Evolutionary conservation across 495 filamentous ascomycete species (phyloP), one percentile per base, ranked within the genome.

Genomic region (Melanomma pulvis-pyrius): DNA sequence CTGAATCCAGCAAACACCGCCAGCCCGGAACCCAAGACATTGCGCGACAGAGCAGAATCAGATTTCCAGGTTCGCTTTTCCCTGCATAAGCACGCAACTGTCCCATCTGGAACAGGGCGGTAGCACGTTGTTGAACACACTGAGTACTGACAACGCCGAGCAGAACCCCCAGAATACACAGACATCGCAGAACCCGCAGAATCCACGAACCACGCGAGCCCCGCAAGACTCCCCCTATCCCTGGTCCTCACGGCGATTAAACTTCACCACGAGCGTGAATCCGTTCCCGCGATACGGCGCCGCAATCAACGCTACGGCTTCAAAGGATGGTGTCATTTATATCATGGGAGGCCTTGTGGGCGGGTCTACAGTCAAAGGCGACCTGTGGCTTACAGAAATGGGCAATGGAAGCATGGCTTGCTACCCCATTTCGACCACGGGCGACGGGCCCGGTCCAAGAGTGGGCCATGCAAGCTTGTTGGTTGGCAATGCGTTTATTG

Each of bases 401-500:
- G 92, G 89, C 44, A 82, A 81, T 25, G 86, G 86, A n/a, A 91
- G 84, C 68, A 84, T 98, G 78, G 86, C 91, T 5, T 97, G 96
- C 74, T 94, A 94, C 74, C 93, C 92, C 24, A 87, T 99, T 49
- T 85, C 87, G 7, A 97, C 96, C 0, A 94, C 90, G 1, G 89
- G 91, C 22, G 94, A 99, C 74, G 93, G 96, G 0, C 96, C 96
- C 0, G 94, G 96, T 5, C 93, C 96, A 2, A 85, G 96, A 79
- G 96, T 99, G 36, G 96, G 96, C 12, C 96, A 99, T 81, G 84
- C 94, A 5, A 92, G 92, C 80, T 82, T 99, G 74, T 81, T 99
- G 8, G 96, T 98, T 36, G 96, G 96, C 24, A 99, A 99, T 79
- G 96, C 96, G 0, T 99, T 97, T 73, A 99, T 99, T 69, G 94